Conservation (phyloP, 2,329 filamentous ascomycete species). For the Fonsecaea multimorphosa region DNA sequence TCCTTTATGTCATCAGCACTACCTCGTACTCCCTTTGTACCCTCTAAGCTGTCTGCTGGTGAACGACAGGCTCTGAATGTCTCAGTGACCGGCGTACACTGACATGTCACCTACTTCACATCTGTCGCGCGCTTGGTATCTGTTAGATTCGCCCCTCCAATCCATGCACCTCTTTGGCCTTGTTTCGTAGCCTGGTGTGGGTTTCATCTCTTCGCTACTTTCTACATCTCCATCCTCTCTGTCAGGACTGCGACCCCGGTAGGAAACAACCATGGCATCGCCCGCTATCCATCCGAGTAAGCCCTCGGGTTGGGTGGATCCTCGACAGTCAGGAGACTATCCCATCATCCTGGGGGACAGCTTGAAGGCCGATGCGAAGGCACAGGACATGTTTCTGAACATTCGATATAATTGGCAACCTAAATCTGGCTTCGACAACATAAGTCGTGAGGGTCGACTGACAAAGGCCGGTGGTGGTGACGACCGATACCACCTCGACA, state of each 20-base stretch:
- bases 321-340: conserved; percentile 49
- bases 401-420: conserved; percentile 56
- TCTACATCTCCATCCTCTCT: background rate
- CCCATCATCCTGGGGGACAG: conserved; percentile 54
- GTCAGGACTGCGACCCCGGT: background rate
- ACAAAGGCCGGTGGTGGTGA: conserved; percentile 28
- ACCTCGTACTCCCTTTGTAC: background rate
- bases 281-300: conserved; percentile 31
- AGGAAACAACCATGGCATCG: conserved; percentile 28
- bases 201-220: background rate
- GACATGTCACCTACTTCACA: background rate
- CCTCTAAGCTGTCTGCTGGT: background rate
- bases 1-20: conserved; percentile 2
- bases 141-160: background rate
- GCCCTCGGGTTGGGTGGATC: conserved; percentile 29
- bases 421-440: conserved; percentile 44
- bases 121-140: background rate
- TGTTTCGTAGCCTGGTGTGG: background rate
- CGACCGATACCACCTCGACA: conserved; percentile 28
- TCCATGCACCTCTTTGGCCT: background rate
- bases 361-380: conserved; percentile 44
- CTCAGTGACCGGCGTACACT: background rate
- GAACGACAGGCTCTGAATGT: background rate
- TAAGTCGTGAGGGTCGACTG: conserved; percentile 31
- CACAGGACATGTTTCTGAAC: conserved; percentile 45